Evolutionary conservation across 768 basidiomycete species (phyloP).

Genomic region (Termitomyces sp.): DNA sequence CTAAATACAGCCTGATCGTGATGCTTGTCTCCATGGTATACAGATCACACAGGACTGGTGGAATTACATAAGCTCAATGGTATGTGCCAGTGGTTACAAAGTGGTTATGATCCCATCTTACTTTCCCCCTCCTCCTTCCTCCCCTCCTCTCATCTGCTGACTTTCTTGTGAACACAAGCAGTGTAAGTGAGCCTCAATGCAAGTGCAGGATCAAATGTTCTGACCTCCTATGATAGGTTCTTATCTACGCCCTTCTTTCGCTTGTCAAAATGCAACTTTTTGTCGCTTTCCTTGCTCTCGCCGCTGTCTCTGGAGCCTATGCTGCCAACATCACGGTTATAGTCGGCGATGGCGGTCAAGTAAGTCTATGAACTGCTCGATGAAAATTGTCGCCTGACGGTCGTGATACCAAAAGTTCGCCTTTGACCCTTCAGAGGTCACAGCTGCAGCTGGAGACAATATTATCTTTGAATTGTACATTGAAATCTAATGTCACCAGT

Average conservation of each 20-base stretch:
- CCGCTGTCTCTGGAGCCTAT: conserved; percentile 33
- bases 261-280: conserved; percentile 50
- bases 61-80: background rate
- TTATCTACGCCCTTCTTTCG: background rate
- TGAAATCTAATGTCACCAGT: background rate
- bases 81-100: background rate
- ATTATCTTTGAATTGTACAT: conserved; percentile 53
- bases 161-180: conserved; percentile 41
- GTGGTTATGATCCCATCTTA: background rate
- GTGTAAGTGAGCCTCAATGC: conserved; percentile 27
- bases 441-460: conserved; percentile 41
- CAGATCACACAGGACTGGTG: background rate
- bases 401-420: conserved; percentile 23
- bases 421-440: conserved; percentile 37
- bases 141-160: conserved; percentile 23
- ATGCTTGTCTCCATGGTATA: conserved; percentile 9
- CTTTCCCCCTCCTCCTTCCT: conserved; percentile 5
- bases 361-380: conserved; percentile 12
- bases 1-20: background rate
- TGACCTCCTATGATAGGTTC: conserved; percentile 27
- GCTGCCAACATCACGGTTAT: conserved; percentile 33
- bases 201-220: background rate
- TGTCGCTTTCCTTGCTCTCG: conserved; percentile 37
- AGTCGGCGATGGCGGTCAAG: conserved; percentile 38
- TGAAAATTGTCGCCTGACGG: background rate